Evolutionary conservation across 768 basidiomycete species (phyloP).

Genomic region (Termitomyces bulborhizus): DNA sequence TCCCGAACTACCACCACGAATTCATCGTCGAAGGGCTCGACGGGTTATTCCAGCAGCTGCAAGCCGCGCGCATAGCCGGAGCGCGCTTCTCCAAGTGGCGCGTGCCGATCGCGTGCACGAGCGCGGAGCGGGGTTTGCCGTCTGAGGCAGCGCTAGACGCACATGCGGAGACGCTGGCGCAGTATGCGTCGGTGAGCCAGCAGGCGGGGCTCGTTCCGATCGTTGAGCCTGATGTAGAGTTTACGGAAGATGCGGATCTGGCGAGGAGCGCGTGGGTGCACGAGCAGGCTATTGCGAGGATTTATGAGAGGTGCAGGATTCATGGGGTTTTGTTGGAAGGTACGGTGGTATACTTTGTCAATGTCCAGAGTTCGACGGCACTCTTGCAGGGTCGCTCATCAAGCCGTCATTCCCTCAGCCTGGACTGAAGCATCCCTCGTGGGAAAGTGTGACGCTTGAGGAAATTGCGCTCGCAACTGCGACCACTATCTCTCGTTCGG

Average conservation of each 20-base stretch:
- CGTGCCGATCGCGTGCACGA: conserved; percentile 40
- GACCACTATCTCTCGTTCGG: conserved; percentile 36
- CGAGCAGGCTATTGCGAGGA: conserved; percentile 36
- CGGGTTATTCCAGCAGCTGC: conserved; percentile 33
- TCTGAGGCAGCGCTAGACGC: conserved; percentile 34
- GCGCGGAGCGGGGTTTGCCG: conserved; percentile 27
- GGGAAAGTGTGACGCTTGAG: conserved; percentile 27
- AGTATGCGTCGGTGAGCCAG: conserved; percentile 45
- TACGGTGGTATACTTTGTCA: conserved; percentile 5
- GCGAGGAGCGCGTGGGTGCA: conserved; percentile 40
- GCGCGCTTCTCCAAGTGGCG: conserved; percentile 50
- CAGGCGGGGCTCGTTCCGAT: conserved; percentile 47
- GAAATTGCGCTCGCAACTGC: conserved; percentile 41
- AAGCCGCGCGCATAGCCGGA: conserved; percentile 35
- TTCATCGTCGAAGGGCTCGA: conserved; percentile 47
- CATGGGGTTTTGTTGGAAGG: conserved; percentile 47
- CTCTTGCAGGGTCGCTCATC: conserved; percentile 35
- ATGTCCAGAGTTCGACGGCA: neutral
- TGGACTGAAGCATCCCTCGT: conserved; percentile 34
- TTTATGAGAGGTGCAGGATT: conserved; percentile 36
- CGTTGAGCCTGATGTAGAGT: conserved; percentile 48
- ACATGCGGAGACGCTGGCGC: conserved; percentile 41
- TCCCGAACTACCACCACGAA: conserved; percentile 38
- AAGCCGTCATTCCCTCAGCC: conserved; percentile 50
- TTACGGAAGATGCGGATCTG: conserved; percentile 40